Percentiles rank a stretch among this genome's conserved stretches.
Evolutionary conservation across 805 yeast genomes (phyloP).

Genomic region (Barnettozyma sucrosica): DNA sequence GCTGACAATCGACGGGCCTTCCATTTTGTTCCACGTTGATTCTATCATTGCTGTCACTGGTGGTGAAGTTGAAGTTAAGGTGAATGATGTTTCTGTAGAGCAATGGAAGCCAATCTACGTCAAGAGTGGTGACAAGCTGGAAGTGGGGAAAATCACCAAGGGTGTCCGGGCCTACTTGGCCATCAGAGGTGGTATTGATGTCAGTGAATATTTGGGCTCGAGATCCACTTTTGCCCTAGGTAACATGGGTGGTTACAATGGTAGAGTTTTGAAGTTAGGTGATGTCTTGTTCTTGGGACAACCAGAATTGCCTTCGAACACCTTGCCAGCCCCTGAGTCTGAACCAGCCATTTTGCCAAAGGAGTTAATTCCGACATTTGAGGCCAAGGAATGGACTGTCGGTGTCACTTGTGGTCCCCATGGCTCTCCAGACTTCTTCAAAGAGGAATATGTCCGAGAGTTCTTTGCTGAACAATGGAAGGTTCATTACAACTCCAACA

Average conservation of each 20-base stretch:
- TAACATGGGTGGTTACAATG: slow-evolving; percentile 88
- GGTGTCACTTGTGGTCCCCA: slow-evolving; percentile 98
- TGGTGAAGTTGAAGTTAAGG: slow-evolving; percentile 63
- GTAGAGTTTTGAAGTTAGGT: slow-evolving; percentile 85
- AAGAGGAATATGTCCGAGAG: slow-evolving; percentile 61
- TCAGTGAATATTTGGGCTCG: slow-evolving; percentile 91
- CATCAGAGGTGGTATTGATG: slow-evolving; percentile 89
- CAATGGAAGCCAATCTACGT: slow-evolving; percentile 73
- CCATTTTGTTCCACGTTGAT: slow-evolving; percentile 76
- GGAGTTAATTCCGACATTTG: slow-evolving; percentile 31
- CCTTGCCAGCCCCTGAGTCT: slow-evolving; percentile 66
- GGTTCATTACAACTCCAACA: slow-evolving; percentile 92
- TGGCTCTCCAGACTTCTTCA: slow-evolving; percentile 94
- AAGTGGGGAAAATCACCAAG: slow-evolving; percentile 70
- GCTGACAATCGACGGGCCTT: slow-evolving; percentile 82
- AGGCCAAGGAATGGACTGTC: slow-evolving; percentile 57
- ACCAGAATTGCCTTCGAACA: slow-evolving; percentile 59
- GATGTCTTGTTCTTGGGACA: slow-evolving; percentile 86
- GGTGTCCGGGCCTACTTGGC: slow-evolving; percentile 93
- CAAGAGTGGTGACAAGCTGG: slow-evolving; percentile 68
- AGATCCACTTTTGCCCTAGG: slow-evolving; percentile 95
- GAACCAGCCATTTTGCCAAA: slow-evolving; percentile 57
- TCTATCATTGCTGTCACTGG: slow-evolving; percentile 81
- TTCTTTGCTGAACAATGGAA: slow-evolving; percentile 84
- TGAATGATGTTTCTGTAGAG: slow-evolving; percentile 50